Evolutionary conservation across 2,329 filamentous ascomycete genomes (phyloP), one percentile per base, ranked within the genome.

Genomic region (Neoscytalidium dimidiatum): DNA sequence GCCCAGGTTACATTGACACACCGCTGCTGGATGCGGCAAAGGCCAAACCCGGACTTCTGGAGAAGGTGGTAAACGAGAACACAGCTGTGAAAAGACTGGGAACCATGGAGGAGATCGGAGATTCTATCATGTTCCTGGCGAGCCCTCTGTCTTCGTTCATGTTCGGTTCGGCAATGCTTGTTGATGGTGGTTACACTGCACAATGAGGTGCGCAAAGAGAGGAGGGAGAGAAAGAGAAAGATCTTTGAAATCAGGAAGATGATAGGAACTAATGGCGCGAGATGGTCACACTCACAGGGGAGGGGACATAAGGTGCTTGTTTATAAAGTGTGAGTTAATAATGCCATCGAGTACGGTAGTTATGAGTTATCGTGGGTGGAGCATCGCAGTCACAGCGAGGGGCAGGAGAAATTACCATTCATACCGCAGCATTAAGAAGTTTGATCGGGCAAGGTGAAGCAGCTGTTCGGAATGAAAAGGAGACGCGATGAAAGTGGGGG

Each of bases 71-170:
- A 17, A 33, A 35, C 9, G 71, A 73, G 2, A 76, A 75, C 63
- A 81, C 79, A 4, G 80, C 83, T 0, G 69, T 84, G 53, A 72
- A 74, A 21, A 76, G 83, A 5, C 67, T 83, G 44, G 81, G 74
- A 0, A 68, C 71, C 29, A 73, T 79, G 21, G 82, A 85, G 33
- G 83, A 86, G 73, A 79, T 85, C 67, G 82, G 80, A 1, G 83
- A 85, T 68, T 71, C 75, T 44, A 79, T 85, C 52, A 75, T 79
- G 0, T 82, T 83, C 65, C 68, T 86, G 66, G 79, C 79, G 3
- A 83, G 80, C 57, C 76, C 79, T 1, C 76, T 84, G 78, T 80
- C 79, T 66, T 84, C 82, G 67, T 85, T 77, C 68, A 81, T 85
- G 75, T 76, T 79, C 43, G 83, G 82, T 1, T 71, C 76, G 3